Conservation (phyloP, 192 early-diverging fungal species). For the Linnemannia schmuckeri region DNA sequence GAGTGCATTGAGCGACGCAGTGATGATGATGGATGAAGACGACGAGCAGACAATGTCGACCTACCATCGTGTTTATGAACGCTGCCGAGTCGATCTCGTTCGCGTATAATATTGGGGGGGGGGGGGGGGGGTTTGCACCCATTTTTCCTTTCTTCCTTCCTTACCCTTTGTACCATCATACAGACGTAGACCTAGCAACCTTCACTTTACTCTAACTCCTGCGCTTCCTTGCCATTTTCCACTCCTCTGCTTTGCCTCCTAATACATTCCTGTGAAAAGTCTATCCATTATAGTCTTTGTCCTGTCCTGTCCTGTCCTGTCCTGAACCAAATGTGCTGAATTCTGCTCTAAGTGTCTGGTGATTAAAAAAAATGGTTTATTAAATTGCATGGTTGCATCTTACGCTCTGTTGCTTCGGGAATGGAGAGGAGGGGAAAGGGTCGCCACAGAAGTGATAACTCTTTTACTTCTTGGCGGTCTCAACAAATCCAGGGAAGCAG, state of each 20-base stretch:
- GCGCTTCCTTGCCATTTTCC: not conserved
- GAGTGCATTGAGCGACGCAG: conserved; percentile 12
- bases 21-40: conserved; percentile 52
- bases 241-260: not conserved
- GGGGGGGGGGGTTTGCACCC: too few species aligned
- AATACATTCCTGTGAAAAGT: not conserved
- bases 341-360: not conserved
- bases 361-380: conserved; percentile 13
- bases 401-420: not conserved
- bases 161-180: not conserved
- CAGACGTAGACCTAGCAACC: not conserved
- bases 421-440: not conserved
- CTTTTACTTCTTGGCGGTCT: conserved; percentile 57
- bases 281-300: not conserved
- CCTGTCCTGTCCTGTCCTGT: not conserved
- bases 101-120: conserved; percentile 56
- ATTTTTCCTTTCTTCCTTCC: not conserved
- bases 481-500: conserved; percentile 80
- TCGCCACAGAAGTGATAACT: not conserved
- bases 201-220: not conserved
- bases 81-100: conserved; percentile 57
- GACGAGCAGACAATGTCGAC: conserved; percentile 35
- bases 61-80: conserved; percentile 46
- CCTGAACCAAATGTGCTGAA: not conserved
- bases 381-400: not conserved